phyloP scores from a whole-genome alignment of 441 rosid genomes.

The Gossypium schwendimanii region DNA sequence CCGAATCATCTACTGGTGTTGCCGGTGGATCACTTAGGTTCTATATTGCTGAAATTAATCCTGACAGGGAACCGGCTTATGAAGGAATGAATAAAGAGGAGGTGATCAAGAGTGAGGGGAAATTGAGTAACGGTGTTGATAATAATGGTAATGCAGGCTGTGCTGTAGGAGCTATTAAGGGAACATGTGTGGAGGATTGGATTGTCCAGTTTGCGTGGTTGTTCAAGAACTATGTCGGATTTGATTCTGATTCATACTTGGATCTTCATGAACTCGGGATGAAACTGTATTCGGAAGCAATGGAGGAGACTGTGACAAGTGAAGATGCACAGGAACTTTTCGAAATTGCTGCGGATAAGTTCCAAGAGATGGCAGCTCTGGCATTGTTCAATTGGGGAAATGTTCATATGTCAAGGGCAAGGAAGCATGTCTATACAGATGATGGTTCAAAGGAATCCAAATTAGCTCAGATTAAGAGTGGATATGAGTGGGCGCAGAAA shows the following conservation, averaged over 20 bases:
- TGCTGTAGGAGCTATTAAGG: slow-evolving; percentile 30
- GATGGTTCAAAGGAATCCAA: slow-evolving; percentile 59
- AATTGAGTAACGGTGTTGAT: slow-evolving; percentile 23
- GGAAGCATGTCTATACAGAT: slow-evolving; percentile 62
- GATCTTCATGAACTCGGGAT: slow-evolving; percentile 91
- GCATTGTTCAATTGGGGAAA: slow-evolving; percentile 97
- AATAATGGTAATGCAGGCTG: slow-evolving; percentile 42
- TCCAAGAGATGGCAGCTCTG: slow-evolving; percentile 96
- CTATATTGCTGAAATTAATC: slow-evolving; percentile 57
- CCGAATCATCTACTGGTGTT: slow-evolving; percentile 49
- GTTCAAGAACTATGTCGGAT: slow-evolving; percentile 87
- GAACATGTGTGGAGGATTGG: slow-evolving; percentile 66
- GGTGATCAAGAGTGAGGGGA: slow-evolving; percentile 22
- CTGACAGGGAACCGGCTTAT: slow-evolving; percentile 70
- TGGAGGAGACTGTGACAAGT: slow-evolving; percentile 84
- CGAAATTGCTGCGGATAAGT: slow-evolving; percentile 74
- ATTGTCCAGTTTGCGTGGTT: slow-evolving; percentile 75
- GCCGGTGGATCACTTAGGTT: slow-evolving; percentile 63
- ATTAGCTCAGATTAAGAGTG: slow-evolving; percentile 42
- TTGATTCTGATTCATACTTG: slow-evolving; percentile 85
- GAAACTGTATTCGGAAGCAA: slow-evolving; percentile 86
- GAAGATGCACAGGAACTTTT: slow-evolving; percentile 86
- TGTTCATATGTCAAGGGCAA: slow-evolving; percentile 87
- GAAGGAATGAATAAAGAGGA: slow-evolving; percentile 35
- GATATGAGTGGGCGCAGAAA: slow-evolving; percentile 58